Evolutionary conservation across 352 stramenopile species (phyloP).

Genomic region (Phytopythium cucurbitacearum): DNA sequence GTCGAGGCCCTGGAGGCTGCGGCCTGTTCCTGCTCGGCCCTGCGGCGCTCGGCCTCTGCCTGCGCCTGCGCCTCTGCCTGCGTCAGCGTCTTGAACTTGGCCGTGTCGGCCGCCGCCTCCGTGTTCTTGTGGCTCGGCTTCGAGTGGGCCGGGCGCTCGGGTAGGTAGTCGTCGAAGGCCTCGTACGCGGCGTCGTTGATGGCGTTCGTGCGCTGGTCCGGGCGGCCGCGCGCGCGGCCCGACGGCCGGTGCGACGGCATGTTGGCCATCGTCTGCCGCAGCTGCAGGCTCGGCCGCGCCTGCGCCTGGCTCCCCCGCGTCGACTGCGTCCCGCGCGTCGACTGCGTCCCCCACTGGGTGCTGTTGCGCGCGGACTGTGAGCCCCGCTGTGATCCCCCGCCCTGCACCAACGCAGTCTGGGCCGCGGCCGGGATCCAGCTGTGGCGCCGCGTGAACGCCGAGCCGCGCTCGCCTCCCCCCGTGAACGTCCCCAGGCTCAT

Average conservation of each 20-base stretch:
- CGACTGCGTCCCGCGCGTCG: background rate
- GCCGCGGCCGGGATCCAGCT: slow-evolving; percentile 51
- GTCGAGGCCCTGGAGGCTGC: background rate
- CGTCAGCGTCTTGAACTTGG: slow-evolving; percentile 36
- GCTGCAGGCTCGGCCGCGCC: slow-evolving; percentile 2
- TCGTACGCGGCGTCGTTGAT: slow-evolving; percentile 47
- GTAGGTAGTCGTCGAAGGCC: slow-evolving; percentile 74
- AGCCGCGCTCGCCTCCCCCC: slow-evolving; percentile 17
- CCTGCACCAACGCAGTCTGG: slow-evolving; percentile 21
- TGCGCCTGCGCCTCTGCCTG: slow-evolving; percentile 8
- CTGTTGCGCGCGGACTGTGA: slow-evolving; percentile 1
- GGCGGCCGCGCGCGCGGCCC: background rate
- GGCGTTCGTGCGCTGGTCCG: slow-evolving; percentile 10
- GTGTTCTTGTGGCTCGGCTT: slow-evolving; percentile 34
- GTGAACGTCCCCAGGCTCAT: slow-evolving; percentile 61
- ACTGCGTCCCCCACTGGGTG: background rate
- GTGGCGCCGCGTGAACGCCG: slow-evolving; percentile 28
- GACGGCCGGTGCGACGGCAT: background rate
- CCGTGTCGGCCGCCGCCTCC: slow-evolving; percentile 21
- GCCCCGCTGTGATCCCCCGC: slow-evolving; percentile 8
- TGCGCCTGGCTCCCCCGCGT: slow-evolving; percentile 2
- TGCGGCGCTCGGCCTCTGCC: slow-evolving; percentile 7
- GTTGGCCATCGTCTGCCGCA: background rate
- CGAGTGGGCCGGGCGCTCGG: slow-evolving; percentile 35
- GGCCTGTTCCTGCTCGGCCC: slow-evolving; percentile 6